Percentiles rank a stretch among this genome's conserved stretches.
These are phyloP conservation scores for Pythium vanterpoolii DNA, from an alignment of 352 stramenopile species.

Conservation along the genomic window DNA sequence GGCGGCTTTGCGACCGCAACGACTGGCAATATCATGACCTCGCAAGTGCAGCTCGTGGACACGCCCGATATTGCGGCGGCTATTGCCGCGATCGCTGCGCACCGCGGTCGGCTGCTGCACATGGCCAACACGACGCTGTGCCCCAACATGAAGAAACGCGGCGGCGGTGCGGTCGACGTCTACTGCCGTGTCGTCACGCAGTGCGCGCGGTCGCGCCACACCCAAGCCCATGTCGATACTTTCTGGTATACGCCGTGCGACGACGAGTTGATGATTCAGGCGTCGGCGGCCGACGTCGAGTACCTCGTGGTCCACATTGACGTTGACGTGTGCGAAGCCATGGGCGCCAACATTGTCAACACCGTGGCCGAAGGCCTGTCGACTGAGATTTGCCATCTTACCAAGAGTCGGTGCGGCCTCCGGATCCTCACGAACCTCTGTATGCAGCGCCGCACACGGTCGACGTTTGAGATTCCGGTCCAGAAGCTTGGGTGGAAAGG, in stretches of 20 bases:
- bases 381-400: slow-evolving; percentile 65
- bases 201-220: slow-evolving; percentile 21
- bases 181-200: slow-evolving; percentile 80
- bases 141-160: slow-evolving; percentile 84
- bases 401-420: slow-evolving; percentile 60
- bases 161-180: slow-evolving; percentile 72
- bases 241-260: slow-evolving; percentile 64
- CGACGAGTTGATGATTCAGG: slow-evolving; percentile 50
- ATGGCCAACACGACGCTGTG: slow-evolving; percentile 78
- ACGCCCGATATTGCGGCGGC: slow-evolving; percentile 59
- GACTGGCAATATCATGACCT: slow-evolving; percentile 85
- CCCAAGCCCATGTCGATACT: slow-evolving; percentile 3
- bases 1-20: slow-evolving; percentile 74
- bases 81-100: slow-evolving; percentile 41
- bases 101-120: slow-evolving; percentile 58
- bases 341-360: slow-evolving; percentile 89
- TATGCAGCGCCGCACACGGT: slow-evolving; percentile 69
- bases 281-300: slow-evolving; percentile 27
- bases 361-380: slow-evolving; percentile 81
- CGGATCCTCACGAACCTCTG: slow-evolving; percentile 89
- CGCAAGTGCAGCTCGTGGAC: slow-evolving; percentile 79
- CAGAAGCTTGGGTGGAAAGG: slow-evolving; percentile 78
- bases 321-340: slow-evolving; percentile 86
- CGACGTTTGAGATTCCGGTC: slow-evolving; percentile 71
- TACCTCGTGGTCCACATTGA: slow-evolving; percentile 86